A percentile compares a stretch with the other conserved stretches of the same genome.
phyloP scores from a whole-genome alignment of 495 filamentous ascomycete species.

The Pyronema domesticum region DNA sequence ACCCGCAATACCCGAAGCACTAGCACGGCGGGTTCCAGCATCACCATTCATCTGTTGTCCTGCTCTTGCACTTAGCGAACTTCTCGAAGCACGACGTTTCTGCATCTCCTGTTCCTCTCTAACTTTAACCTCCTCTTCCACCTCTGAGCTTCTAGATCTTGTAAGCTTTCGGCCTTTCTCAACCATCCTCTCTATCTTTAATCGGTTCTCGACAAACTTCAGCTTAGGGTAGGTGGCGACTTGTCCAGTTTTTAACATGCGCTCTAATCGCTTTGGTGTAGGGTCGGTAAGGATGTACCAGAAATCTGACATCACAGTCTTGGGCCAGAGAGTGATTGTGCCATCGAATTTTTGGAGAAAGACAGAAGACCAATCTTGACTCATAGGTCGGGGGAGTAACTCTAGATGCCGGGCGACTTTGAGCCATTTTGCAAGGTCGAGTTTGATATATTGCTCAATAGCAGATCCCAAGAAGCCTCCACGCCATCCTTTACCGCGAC shows the following conservation, averaged over 20 bases:
- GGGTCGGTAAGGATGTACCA: slow-evolving; percentile 75
- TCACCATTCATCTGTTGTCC: too few relatives aligned
- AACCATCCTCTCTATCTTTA: slow-evolving; percentile 58
- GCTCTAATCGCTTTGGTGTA: slow-evolving; percentile 47
- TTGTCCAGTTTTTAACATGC: slow-evolving; percentile 79
- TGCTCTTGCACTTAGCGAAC: background rate
- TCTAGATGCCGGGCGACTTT: slow-evolving; percentile 84
- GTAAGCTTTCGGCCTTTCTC: slow-evolving; percentile 43
- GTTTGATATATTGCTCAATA: slow-evolving; percentile 80
- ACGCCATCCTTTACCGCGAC: slow-evolving; percentile 83
- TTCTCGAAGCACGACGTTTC: background rate
- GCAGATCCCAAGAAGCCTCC: slow-evolving; percentile 88
- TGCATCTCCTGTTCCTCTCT: background rate
- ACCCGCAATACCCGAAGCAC: background rate
- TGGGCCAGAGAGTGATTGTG: slow-evolving; percentile 90
- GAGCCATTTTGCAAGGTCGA: slow-evolving; percentile 92
- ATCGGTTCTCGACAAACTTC: slow-evolving; percentile 70
- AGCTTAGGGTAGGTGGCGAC: slow-evolving; percentile 76
- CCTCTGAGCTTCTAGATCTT: background rate
- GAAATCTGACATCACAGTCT: slow-evolving; percentile 57
- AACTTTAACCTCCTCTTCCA: background rate
- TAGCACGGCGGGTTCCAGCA: background rate
- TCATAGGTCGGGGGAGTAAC: slow-evolving; percentile 72
- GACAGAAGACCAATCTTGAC: slow-evolving; percentile 89
- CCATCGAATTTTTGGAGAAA: slow-evolving; percentile 92